Base-by-base conservation (phyloP, 1,284 basidiomycete species). In the Austroboletus niveus region DNA sequence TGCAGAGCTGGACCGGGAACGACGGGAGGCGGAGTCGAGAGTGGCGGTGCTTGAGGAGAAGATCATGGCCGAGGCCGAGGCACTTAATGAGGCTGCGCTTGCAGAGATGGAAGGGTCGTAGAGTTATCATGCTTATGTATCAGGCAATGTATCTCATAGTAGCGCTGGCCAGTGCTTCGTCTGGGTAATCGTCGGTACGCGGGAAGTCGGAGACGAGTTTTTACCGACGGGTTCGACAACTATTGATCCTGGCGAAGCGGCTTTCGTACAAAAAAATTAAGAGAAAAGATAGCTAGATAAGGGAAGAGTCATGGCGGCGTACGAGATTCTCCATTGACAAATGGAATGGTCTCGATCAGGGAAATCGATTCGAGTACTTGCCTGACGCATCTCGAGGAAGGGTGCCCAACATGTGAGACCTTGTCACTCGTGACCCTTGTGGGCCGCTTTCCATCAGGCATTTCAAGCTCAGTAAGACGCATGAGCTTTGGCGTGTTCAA, bases 61-160 rank as follows among this genome's bases (percentile, higher is more conserved):
- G 70, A 70, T 90, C 43, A 89, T 92, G 86, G 75, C 74, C 15
- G 88, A 93, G 66, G 91, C 90, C 6, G 92, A 93, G 70, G 84
- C 81, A 8, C 63, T 90, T 63, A 93, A 93, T 69, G 89, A 90
- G 59, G 84, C 77, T 38, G 81, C 82, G 35, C 75, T 89, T 48
- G 82, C 81, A 27, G 77, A 79, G 63, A 79, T 81, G 75, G 83
- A 86, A 49, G 76, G 32, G 9, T 63, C 51, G 65, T 29, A 29
- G 32, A 27, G 3, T 64, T 54, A 59, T 56, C 52, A 1, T 38
- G 40, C 38, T 43, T 41, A 54, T 61, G 59, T 56, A 45, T 41
- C 20, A 9, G 5, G 32, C 22, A 11, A 43, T 40, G 22, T 40
- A 40, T 24, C 7, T 35, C 34, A 35, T 35, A 38, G 34, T 38